These are phyloP conservation scores for Coprinopsis strossmayeri DNA, from an alignment of 768 basidiomycete species.

Conservation along the genomic window DNA sequence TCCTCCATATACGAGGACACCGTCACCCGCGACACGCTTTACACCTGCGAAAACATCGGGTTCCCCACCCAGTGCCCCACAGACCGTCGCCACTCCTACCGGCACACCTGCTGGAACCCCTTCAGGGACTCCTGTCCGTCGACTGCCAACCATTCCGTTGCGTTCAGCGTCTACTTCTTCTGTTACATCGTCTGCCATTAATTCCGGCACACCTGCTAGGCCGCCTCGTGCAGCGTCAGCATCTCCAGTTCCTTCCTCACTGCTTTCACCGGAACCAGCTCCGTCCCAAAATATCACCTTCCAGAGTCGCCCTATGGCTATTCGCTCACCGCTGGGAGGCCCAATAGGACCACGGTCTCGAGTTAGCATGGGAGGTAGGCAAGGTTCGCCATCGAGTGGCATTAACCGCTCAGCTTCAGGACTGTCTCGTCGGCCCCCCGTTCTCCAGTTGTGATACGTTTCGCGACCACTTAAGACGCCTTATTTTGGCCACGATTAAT, in stretches of 20 bases:
- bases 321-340: conserved; percentile 19
- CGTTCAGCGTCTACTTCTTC: too few species aligned
- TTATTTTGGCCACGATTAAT: too few species aligned
- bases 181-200: conserved; percentile 13
- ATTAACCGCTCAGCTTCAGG: background rate
- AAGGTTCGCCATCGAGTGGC: background rate
- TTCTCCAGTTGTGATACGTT: background rate
- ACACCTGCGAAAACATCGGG: background rate
- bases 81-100: background rate
- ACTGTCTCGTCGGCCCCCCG: background rate
- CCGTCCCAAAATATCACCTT: background rate
- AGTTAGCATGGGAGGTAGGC: background rate
- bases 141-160: conserved; percentile 13
- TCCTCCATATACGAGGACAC: background rate
- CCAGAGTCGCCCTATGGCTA: conserved; percentile 11
- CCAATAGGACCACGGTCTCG: conserved; percentile 21
- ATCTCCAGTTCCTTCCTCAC: too few species aligned
- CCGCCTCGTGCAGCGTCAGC: too few species aligned
- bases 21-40: background rate
- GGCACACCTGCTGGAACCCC: background rate
- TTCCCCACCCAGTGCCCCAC: background rate
- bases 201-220: background rate
- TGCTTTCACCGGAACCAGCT: conserved; percentile 10
- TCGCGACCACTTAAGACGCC: too few species aligned
- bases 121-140: conserved; percentile 11